Conservation (phyloP, 257 asterid species). For the Pogostemon cablin region DNA sequence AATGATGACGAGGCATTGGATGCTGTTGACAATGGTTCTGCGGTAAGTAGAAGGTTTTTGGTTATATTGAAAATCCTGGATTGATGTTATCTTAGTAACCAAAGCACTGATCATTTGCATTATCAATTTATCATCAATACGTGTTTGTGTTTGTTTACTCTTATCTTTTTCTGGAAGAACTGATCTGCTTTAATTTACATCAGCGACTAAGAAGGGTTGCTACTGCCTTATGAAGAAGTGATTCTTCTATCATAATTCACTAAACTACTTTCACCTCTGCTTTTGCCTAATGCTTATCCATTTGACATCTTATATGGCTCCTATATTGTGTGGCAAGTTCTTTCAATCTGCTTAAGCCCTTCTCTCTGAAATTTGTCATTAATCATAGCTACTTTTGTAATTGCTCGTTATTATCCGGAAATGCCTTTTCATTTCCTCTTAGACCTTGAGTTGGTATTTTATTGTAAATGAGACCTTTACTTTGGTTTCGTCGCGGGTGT, state of each 20-base stretch:
- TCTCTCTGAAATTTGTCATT: slow-evolving; percentile 22
- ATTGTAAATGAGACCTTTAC: slow-evolving; percentile 16
- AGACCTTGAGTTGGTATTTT: not conserved
- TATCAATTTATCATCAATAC: slow-evolving; percentile 10
- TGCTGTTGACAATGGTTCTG: slow-evolving; percentile 67
- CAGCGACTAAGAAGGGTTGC: slow-evolving; percentile 6
- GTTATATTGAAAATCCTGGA: slow-evolving; percentile 17
- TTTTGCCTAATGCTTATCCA: slow-evolving; percentile 14
- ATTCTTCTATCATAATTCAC: not conserved
- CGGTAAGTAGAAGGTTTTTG: slow-evolving; percentile 49
- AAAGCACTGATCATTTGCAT: slow-evolving; percentile 9
- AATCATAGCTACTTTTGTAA: slow-evolving; percentile 25
- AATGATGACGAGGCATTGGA: slow-evolving; percentile 66
- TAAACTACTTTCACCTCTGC: slow-evolving; percentile 7
- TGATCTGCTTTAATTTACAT: slow-evolving; percentile 13
- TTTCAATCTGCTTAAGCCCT: slow-evolving; percentile 18
- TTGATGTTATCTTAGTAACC: slow-evolving; percentile 19
- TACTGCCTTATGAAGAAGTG: slow-evolving; percentile 17
- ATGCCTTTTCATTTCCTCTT: not conserved
- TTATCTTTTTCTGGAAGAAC: not conserved
- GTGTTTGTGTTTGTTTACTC: slow-evolving; percentile 6
- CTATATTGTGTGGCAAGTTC: not conserved
- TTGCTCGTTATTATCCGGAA: slow-evolving; percentile 19
- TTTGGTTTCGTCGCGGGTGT: not conserved
- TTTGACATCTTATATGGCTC: slow-evolving; percentile 24